Conservation (phyloP, 116 monocot genomes). For the Phalaenopsis hybrid region DNA sequence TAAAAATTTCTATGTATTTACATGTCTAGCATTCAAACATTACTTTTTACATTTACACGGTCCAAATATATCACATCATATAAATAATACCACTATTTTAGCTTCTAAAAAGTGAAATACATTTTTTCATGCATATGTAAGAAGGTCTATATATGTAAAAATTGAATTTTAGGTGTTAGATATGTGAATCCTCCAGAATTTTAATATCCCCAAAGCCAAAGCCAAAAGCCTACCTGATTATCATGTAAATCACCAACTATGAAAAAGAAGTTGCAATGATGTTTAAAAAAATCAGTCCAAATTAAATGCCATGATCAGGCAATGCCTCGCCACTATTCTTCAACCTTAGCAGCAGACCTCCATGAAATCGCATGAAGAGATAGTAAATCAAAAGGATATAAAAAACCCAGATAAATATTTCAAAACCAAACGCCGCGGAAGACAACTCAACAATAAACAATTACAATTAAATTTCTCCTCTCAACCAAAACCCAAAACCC, state of each 20-base stretch:
- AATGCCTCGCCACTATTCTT: not conserved
- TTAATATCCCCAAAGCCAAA: not conserved
- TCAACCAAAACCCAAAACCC: not conserved
- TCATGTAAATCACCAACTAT: not conserved
- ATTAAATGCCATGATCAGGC: not conserved
- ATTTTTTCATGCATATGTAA: no score
- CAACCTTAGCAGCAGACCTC: not conserved
- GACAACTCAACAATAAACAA: not conserved
- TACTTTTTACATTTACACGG: no score
- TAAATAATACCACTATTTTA: no score
- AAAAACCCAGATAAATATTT: not conserved
- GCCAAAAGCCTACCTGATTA: not conserved
- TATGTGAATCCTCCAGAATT: no score
- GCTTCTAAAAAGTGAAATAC: no score
- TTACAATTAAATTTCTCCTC: not conserved
- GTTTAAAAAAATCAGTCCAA: not conserved
- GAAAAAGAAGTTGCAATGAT: not conserved
- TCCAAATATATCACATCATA: no score
- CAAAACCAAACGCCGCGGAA: not conserved
- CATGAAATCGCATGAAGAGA: not conserved
- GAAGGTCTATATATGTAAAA: no score
- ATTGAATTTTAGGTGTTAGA: no score
- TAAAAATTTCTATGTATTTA: no score
- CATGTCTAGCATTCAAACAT: no score
- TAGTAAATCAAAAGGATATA: not conserved